phyloP scores from a whole-genome alignment of 108 stramenopile species.

The Cyclostephanos tholiformis region DNA sequence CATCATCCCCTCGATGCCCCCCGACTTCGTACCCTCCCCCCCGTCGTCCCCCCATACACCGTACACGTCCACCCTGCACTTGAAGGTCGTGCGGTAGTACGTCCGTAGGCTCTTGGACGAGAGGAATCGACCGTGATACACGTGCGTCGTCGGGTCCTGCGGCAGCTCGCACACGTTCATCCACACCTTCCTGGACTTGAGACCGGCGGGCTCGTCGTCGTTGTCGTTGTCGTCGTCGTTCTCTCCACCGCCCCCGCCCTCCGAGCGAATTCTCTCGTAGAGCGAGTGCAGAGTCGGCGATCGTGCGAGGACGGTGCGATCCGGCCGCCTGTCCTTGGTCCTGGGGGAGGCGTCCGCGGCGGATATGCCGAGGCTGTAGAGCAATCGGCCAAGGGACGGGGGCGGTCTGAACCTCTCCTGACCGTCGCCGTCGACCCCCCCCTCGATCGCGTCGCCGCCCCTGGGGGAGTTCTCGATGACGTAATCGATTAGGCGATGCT shows the following conservation, averaged over 20 bases:
- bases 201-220: neutral
- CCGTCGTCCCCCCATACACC: slow-evolving; percentile 21
- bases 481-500: slow-evolving; percentile 30
- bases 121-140: slow-evolving; percentile 43
- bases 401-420: slow-evolving; percentile 19
- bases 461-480: slow-evolving; percentile 19
- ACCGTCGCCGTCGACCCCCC: neutral
- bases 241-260: neutral
- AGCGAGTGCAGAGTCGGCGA: neutral
- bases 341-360: slow-evolving; percentile 35
- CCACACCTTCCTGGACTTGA: slow-evolving; percentile 39
- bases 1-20: slow-evolving; percentile 6
- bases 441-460: neutral
- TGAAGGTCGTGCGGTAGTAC: slow-evolving; percentile 27
- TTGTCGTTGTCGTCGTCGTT: neutral
- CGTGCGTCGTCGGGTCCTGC: slow-evolving; percentile 25
- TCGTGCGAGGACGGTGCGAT: slow-evolving; percentile 35
- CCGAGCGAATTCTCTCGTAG: neutral
- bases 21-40: neutral
- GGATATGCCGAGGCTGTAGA: slow-evolving; percentile 35
- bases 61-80: slow-evolving; percentile 47
- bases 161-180: slow-evolving; percentile 48
- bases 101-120: slow-evolving; percentile 21
- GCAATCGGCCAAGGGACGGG: slow-evolving; percentile 32
- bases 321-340: slow-evolving; percentile 27